These are phyloP conservation scores for Corchorus capsularis DNA, from an alignment of 345 rosid species.

Conservation along the genomic window DNA sequence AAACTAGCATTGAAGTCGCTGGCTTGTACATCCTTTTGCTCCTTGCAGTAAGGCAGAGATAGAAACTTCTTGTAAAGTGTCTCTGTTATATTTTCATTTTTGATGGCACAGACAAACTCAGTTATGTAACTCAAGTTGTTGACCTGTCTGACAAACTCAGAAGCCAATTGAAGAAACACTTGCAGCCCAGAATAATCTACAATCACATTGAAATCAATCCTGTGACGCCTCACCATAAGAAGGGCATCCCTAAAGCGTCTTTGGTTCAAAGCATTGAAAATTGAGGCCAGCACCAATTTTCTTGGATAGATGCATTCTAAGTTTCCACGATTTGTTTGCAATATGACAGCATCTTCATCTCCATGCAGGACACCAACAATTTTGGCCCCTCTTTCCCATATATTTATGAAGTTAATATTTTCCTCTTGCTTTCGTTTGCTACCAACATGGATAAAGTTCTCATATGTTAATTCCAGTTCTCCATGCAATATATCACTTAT, in stretches of 20 bases:
- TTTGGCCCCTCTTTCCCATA: constrained; percentile 96
- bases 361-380: constrained; percentile 87
- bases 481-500: constrained; percentile 61
- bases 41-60: constrained; percentile 42
- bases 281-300: constrained; percentile 81
- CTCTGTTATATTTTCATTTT: constrained; percentile 70
- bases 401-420: constrained; percentile 54
- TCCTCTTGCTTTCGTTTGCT: constrained; percentile 64
- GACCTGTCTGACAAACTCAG: constrained; percentile 82
- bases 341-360: constrained; percentile 78
- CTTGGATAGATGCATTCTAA: constrained; percentile 90
- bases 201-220: constrained; percentile 87
- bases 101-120: constrained; percentile 88
- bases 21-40: constrained; percentile 40
- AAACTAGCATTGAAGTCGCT: constrained; percentile 33
- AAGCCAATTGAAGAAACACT: constrained; percentile 66
- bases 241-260: constrained; percentile 77
- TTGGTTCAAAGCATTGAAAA: constrained; percentile 69
- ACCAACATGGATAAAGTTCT: constrained; percentile 45
- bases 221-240: constrained; percentile 90
- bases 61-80: constrained; percentile 63
- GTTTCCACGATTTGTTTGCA: constrained; percentile 88
- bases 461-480: constrained; percentile 55
- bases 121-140: constrained; percentile 82
- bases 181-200: constrained; percentile 89